Evolutionary conservation across 257 asterid species (phyloP), one percentile per base, ranked within the genome.

Genomic region (Perilla frutescens): DNA sequence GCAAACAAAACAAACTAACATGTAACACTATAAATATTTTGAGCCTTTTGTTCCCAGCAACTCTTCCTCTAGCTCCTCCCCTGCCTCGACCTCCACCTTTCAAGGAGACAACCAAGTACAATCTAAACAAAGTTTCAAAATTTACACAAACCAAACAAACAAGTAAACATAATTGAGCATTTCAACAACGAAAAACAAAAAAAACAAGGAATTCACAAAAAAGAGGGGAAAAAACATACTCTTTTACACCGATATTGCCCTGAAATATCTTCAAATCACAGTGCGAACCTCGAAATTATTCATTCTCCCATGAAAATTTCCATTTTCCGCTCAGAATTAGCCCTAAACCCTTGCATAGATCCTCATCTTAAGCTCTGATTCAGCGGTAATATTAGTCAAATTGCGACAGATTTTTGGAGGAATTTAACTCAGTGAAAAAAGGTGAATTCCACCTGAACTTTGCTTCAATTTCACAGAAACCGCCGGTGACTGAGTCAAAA

Each of bases 201-300:
- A 50, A 40, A 45, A 55, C 32, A 37, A 62, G 3, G 15, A 15
- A 47, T 66, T 47, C 58, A 31, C 71, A 7, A 47, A 26, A 64
- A 45, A 4, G 1, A 3, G 7, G 1, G 7, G 8, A 15, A 50
- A 59, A 14, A 41, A 47, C 59, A 13, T 64, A 64, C 32, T 44
- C 61, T 79, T 76, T 26, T 64, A 62, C 75, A 45, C 51, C 57
- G 50, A 68, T 50, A 66, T 48, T 59, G 7, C 44, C 55, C 74
- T 7, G 51, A 76, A 65, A 70, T 71, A 64, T 72, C 80, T 78
- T 80, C 81, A 82, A 77, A 76, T 76, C 80, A 69, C 55, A 64
- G 32, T 53, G 56, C 56, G 49, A 49, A 61, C 71, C 75, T 75
- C 85, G 58, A 48, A 61, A 66, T 14, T 66, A 44, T 60, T 79